Evolutionary conservation across 768 basidiomycete genomes (phyloP).

Genomic region (Tulasnella sp.): DNA sequence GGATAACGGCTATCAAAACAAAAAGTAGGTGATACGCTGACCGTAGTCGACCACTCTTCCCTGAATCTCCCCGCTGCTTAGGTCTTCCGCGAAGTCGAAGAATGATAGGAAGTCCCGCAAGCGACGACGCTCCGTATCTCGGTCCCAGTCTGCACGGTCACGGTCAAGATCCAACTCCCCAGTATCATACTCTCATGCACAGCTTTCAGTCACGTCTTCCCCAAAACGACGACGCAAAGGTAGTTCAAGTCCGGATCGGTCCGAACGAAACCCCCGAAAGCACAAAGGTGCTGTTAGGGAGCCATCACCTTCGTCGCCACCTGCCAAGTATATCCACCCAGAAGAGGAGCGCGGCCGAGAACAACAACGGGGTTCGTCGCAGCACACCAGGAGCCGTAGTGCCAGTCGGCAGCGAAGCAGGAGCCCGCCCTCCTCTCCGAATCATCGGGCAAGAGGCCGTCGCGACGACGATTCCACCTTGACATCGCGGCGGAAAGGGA

Average conservation of each 20-base stretch:
- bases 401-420: not conserved
- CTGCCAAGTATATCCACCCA: too few relatives aligned
- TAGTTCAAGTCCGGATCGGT: constrained; percentile 2
- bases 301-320: not conserved
- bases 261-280: not conserved
- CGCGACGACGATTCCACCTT: not conserved
- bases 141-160: constrained; percentile 16
- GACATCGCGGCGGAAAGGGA: not conserved
- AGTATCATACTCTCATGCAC: not conserved
- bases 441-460: not conserved
- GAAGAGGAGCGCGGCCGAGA: constrained; percentile 3
- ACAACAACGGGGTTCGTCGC: not conserved
- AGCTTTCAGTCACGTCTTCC: constrained; percentile 17
- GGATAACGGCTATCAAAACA: not conserved
- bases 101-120: constrained; percentile 2
- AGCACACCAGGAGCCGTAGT: not conserved
- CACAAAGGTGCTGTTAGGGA: not conserved
- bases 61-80: not conserved
- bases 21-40: not conserved
- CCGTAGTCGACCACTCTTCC: not conserved
- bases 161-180: constrained; percentile 2
- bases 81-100: not conserved
- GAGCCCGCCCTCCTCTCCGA: not conserved
- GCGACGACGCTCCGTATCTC: constrained; percentile 4
- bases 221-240: constrained; percentile 16